Base-by-base conservation (phyloP, 305 asterid genomes). In the Solanum hybrid region DNA sequence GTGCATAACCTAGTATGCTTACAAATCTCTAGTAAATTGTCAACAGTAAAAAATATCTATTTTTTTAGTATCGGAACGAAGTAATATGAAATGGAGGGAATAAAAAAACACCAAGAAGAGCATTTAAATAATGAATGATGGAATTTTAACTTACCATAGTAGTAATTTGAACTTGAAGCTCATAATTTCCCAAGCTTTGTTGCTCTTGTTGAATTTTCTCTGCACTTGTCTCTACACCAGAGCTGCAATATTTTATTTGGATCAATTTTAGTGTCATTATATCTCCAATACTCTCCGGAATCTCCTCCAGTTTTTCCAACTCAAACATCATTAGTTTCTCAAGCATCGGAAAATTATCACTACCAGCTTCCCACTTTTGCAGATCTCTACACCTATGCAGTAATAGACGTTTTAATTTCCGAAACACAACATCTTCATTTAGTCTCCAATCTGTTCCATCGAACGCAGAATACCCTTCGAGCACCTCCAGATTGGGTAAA, bases 401-500 rank as follows among this genome's bases (percentile, higher is more conserved):
- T 42, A 12, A 42, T 42, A 42, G 56, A 12, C 0, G 17, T 42
- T 42, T 42, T 45, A 75, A 75, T 15, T 29, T 75, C 1, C 15
- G 80, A 15, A 76, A 76, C 24, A 76, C 40, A 32, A 0, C 40
- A 15, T 76, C 40, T 76, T 76, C 40, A 17, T 31, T 8, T 32
- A 31, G 24, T 31, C 3, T 76, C 40, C 80, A 76, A 32, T 76
- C 12, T 17, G 73, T 60, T 89, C 86, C 29, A 27, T 4, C 0
- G 10, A 73, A 27, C 1, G 1, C 36, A 73, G 1, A 0, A 12
- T 14, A 7, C 2, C n/a, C n/a, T n/a, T 13, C 3, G n/a, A 92
- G 92, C 71, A 90, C 89, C 87, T 32, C 34, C 3, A 32, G 34
- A 32, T 32, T 32, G 34, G 34, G 90, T 90, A 90, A 89, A 10